Base-by-base conservation (phyloP, 108 stramenopile genomes). In the Nannochloropsis granulata region DNA sequence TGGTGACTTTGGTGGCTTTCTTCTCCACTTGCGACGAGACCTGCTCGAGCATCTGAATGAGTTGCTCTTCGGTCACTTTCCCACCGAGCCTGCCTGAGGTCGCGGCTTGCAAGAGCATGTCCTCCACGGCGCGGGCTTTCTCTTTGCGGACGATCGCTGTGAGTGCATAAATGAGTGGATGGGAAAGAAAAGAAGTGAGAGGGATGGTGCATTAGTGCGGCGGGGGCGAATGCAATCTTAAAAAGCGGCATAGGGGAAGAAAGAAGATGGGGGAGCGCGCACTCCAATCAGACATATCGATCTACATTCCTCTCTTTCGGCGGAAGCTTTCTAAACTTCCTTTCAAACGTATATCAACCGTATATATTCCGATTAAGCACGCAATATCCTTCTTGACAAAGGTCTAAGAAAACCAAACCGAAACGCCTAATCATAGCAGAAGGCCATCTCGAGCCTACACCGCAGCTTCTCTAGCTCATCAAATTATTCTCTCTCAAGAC, bases 31-130 rank as follows among this genome's bases (percentile, higher is more conserved):
- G 85, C 24, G 82, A 83, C 84, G 87, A 88, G 13, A 89, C 87
- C 87, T 88, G 84, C 78, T 88, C 89, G 13, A 89, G 88, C 89
- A 89, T 89, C 87, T 88, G 86, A 25, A 89, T 86, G 44, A 89
- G 84, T 21, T 89, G 89, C 23, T 86, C 89, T 81, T 89, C 85
- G 3, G 89, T 85, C 24, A 89, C 89, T 87, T 89, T 89, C 10
- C 84, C 89, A 24, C 87, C 45, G 10, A 89, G 85, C 16, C 24
- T 24, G 25, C 89, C 89, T 13, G 85, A 86, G n/a, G 24, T 88
- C 21, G 89, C 89, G 24, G 89, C 89, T 16, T 88, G 85, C 12
- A 89, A 88, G 23, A 89, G 85, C 88, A 89, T 89, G 13, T 89
- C 88, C 42, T 89, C 88, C 25, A 89, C 87, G 16, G 85, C 85